phyloP scores from a whole-genome alignment of 768 basidiomycete species.

The Suillus cothurnatus region DNA sequence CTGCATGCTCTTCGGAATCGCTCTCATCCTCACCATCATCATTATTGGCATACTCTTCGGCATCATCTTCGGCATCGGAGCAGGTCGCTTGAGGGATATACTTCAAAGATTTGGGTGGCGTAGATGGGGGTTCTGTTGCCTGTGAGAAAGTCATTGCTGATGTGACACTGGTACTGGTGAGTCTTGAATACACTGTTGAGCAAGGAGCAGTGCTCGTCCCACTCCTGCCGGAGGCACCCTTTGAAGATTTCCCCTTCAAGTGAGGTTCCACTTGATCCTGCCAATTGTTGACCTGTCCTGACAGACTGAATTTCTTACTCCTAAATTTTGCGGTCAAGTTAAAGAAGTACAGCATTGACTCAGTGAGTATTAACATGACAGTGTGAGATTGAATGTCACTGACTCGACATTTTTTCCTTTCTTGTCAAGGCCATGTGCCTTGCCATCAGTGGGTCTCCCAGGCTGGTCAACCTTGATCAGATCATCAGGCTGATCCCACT shows the following conservation, averaged over 20 bases:
- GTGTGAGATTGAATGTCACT: too few species aligned
- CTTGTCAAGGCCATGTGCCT: neutral
- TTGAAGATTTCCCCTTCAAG: neutral
- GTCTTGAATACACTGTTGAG: neutral
- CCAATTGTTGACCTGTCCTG: too few species aligned
- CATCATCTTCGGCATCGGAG: neutral
- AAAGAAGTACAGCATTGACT: too few species aligned
- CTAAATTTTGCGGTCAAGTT: too few species aligned
- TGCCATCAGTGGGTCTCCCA: neutral
- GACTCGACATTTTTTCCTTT: slow-evolving; percentile 1
- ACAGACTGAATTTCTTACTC: too few species aligned
- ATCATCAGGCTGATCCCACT: neutral
- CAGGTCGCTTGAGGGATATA: neutral
- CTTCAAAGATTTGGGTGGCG: neutral
- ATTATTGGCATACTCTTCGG: too few species aligned
- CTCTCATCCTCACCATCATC: neutral
- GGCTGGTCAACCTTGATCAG: neutral
- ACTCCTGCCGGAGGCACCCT: neutral
- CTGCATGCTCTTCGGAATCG: neutral
- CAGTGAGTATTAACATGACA: too few species aligned
- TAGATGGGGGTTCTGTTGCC: neutral
- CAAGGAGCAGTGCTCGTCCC: neutral
- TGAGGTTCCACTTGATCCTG: neutral
- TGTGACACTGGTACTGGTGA: neutral
- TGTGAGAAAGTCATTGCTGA: neutral